phyloP scores from a whole-genome alignment of 768 basidiomycete genomes.

The Albatrellus ellisii region DNA sequence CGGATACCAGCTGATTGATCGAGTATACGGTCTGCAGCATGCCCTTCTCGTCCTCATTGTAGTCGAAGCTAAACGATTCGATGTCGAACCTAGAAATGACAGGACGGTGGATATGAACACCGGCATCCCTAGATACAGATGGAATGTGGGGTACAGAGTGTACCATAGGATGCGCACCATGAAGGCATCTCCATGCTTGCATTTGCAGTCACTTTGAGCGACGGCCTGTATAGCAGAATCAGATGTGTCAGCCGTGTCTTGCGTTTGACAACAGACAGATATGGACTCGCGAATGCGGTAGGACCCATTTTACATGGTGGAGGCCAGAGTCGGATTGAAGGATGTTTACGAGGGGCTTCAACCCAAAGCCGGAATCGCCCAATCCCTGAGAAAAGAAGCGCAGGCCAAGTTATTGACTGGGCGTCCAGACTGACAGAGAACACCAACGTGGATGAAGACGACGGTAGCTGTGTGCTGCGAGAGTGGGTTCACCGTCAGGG shows the following conservation, averaged over 20 bases:
- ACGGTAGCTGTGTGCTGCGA: slow-evolving; percentile 73
- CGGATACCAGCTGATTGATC: slow-evolving; percentile 56
- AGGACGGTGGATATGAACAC: background rate
- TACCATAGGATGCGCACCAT: slow-evolving; percentile 33
- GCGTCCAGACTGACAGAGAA: background rate
- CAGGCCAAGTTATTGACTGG: background rate
- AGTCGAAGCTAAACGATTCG: slow-evolving; percentile 43
- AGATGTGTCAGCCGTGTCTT: background rate
- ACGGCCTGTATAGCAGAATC: slow-evolving; percentile 6
- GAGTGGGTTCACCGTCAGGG: slow-evolving; percentile 21
- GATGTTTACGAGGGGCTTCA: slow-evolving; percentile 64
- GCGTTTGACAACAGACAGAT: slow-evolving; percentile 6
- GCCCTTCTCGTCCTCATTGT: slow-evolving; percentile 60
- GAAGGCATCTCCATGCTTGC: slow-evolving; percentile 62
- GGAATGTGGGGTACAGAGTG: background rate
- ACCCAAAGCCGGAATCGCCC: slow-evolving; percentile 64
- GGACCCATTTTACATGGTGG: slow-evolving; percentile 77
- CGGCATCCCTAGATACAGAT: background rate
- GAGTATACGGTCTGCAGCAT: slow-evolving; percentile 52
- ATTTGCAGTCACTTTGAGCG: slow-evolving; percentile 54
- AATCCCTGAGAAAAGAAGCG: slow-evolving; percentile 39
- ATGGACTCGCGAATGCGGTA: slow-evolving; percentile 69
- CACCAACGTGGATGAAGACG: slow-evolving; percentile 77
- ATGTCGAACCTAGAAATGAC: slow-evolving; percentile 59
- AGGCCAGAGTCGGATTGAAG: slow-evolving; percentile 41